Evolutionary conservation across 306 rosid genomes (phyloP).

Genomic region (Acacia acuminata): DNA sequence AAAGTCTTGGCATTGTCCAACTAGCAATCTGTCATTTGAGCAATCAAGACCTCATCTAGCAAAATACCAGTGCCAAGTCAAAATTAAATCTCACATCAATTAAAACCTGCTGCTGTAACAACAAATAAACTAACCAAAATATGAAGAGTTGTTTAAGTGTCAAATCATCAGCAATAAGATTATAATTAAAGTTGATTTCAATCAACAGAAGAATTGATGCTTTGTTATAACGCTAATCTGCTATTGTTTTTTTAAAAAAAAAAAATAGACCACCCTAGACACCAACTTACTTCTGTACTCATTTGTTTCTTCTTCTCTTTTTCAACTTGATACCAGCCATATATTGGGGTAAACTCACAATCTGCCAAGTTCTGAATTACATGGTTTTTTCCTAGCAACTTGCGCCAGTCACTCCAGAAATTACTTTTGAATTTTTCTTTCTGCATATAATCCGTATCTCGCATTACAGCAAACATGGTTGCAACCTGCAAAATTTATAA

Average conservation of each 20-base stretch:
- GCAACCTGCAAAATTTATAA: conserved; percentile 71
- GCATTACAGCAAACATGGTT: conserved; percentile 96
- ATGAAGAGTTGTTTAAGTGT: not conserved
- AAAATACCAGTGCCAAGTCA: conserved; percentile 14
- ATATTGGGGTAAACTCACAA: conserved; percentile 94
- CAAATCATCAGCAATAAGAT: not conserved
- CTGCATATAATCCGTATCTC: conserved; percentile 92
- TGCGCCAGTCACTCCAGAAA: conserved; percentile 98
- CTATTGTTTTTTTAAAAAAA: not conserved
- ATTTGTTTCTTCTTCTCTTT: conserved; percentile 95
- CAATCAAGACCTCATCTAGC: not conserved
- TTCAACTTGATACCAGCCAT: conserved; percentile 83
- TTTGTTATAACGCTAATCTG: conserved; percentile 8
- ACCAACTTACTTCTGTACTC: conserved; percentile 80
- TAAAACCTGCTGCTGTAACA: not conserved
- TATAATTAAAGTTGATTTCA: conserved; percentile 18
- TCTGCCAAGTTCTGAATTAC: conserved; percentile 85
- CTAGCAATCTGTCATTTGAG: not conserved
- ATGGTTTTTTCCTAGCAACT: conserved; percentile 85
- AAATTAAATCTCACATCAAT: conserved; percentile 5
- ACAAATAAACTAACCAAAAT: not conserved
- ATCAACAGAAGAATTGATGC: not conserved
- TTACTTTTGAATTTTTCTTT: conserved; percentile 81
- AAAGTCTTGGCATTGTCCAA: not conserved
- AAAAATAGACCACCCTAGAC: conserved; percentile 1